phyloP scores from a whole-genome alignment of 257 asterid species.

The Nicotiana paniculata region DNA sequence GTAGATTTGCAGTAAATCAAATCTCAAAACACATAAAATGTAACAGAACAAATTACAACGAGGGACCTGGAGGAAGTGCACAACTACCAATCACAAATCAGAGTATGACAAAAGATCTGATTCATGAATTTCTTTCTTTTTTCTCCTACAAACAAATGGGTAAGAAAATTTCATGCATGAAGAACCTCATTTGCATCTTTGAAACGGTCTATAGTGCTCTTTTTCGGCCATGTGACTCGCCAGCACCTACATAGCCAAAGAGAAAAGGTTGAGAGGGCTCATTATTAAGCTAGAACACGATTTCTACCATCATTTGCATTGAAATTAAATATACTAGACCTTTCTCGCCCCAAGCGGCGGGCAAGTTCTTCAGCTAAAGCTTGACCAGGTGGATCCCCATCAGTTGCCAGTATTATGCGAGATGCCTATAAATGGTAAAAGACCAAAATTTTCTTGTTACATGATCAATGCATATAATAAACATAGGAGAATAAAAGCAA shows the following conservation, averaged over 20 bases:
- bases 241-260: slow-evolving; percentile 68
- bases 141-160: not conserved
- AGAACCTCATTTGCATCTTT: slow-evolving; percentile 98
- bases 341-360: slow-evolving; percentile 94
- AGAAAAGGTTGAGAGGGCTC: not conserved
- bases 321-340: slow-evolving; percentile 31
- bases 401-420: slow-evolving; percentile 95
- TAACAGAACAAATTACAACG: not conserved
- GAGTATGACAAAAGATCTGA: not conserved
- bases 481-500: slow-evolving; percentile 9
- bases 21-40: not conserved
- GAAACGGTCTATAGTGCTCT: slow-evolving; percentile 43
- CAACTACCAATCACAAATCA: not conserved
- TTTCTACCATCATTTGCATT: not conserved
- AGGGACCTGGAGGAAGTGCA: not conserved
- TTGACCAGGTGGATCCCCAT: slow-evolving; percentile 90
- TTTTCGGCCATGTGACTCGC: slow-evolving; percentile 94
- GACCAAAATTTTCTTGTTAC: slow-evolving; percentile 18
- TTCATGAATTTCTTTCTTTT: not conserved
- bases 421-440: slow-evolving; percentile 52
- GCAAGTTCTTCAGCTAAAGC: slow-evolving; percentile 99
- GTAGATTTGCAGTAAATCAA: not conserved
- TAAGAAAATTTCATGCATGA: not conserved
- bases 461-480: slow-evolving; percentile 12
- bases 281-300: not conserved